Conservation (phyloP, 192 early-diverging fungal genomes). For the Coemansia sp. region DNA sequence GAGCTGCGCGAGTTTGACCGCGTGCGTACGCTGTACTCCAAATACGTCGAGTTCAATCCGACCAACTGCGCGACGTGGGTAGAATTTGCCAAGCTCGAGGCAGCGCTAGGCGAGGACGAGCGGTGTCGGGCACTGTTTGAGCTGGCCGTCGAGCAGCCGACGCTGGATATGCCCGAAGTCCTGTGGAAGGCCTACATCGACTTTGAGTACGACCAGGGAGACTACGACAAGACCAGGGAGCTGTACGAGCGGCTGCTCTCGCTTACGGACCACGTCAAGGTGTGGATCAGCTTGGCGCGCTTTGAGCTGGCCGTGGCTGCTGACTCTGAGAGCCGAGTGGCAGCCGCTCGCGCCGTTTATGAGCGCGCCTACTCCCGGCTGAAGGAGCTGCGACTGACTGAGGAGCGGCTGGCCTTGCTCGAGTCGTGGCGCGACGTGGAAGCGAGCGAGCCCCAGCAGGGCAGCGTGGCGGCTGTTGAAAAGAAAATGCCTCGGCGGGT, state of each 20-base stretch:
- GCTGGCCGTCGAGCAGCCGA: slow-evolving; percentile 85
- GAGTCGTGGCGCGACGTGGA: slow-evolving; percentile 89
- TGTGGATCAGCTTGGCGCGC: slow-evolving; percentile 93
- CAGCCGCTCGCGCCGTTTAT: slow-evolving; percentile 75
- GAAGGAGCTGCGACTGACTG: slow-evolving; percentile 73
- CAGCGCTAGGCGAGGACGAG: slow-evolving; percentile 82
- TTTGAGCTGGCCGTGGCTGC: slow-evolving; percentile 80
- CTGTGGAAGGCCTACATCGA: slow-evolving; percentile 99
- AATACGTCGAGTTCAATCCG: slow-evolving; percentile 88
- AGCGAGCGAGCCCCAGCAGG: slow-evolving; percentile 65
- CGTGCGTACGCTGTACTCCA: slow-evolving; percentile 86
- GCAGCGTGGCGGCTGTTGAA: slow-evolving; percentile 66
- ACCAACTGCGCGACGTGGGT: slow-evolving; percentile 95
- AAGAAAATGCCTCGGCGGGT: slow-evolving; percentile 86
- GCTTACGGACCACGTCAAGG: slow-evolving; percentile 95
- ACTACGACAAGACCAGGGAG: slow-evolving; percentile 74
- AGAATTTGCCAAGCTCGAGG: slow-evolving; percentile 93
- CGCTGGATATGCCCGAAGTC: slow-evolving; percentile 97
- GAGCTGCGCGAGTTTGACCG: slow-evolving; percentile 94
- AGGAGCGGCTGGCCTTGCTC: slow-evolving; percentile 73
- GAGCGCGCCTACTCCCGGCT: slow-evolving; percentile 72
- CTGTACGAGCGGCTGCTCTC: slow-evolving; percentile 87
- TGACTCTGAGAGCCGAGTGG: background rate
- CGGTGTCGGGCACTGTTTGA: slow-evolving; percentile 88
- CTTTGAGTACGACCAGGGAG: slow-evolving; percentile 85